Evolutionary conservation across 805 yeast species (phyloP).

Genomic region (Schwanniomyces yamadae): DNA sequence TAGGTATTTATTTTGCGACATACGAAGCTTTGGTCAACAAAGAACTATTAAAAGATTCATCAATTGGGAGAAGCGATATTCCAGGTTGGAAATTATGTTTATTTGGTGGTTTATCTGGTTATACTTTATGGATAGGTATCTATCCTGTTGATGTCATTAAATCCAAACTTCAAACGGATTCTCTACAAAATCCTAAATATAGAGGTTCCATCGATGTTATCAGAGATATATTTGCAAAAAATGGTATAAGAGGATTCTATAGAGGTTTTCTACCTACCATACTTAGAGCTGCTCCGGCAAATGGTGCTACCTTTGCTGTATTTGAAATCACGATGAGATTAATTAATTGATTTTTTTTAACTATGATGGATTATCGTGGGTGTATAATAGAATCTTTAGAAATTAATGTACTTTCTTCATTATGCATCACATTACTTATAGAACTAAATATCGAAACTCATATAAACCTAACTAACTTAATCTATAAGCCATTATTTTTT

Average conservation of each 20-base stretch:
- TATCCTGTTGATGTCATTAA: slow-evolving; percentile 93
- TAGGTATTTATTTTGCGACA: slow-evolving; percentile 84
- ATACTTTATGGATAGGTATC: slow-evolving; percentile 78
- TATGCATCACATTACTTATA: too few relatives aligned
- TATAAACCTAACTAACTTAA: too few relatives aligned
- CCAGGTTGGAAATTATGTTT: slow-evolving; percentile 85
- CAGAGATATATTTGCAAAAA: slow-evolving; percentile 48
- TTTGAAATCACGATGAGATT: slow-evolving; percentile 87
- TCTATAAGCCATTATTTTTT: too few relatives aligned
- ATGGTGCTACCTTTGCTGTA: slow-evolving; percentile 93
- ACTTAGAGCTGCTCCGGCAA: slow-evolving; percentile 96
- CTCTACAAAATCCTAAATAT: slow-evolving; percentile 57
- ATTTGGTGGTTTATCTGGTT: slow-evolving; percentile 91
- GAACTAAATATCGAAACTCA: too few relatives aligned
- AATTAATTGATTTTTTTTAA: slow-evolving; percentile 34
- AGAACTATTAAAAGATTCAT: slow-evolving; percentile 47
- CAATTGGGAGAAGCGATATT: slow-evolving; percentile 62
- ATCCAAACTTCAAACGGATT: slow-evolving; percentile 76
- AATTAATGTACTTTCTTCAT: too few relatives aligned
- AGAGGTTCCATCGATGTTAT: slow-evolving; percentile 60
- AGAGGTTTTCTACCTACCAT: slow-evolving; percentile 92
- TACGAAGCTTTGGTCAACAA: slow-evolving; percentile 83
- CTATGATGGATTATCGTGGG: too few relatives aligned
- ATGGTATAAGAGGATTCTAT: slow-evolving; percentile 77
- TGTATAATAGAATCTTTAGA: too few relatives aligned